These are phyloP conservation scores for Triticum aestivum DNA, from an alignment of 176 grass and related monocot species.

Conservation along the genomic window IWGSC_CS_RefSeq_v2.1 NC_057814.1:590769421-590769920, in stretches of 20 bases:
- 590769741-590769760: conserved; percentile 43
- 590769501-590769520: conserved; percentile 57
- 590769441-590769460: conserved; percentile 53
- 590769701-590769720: conserved; percentile 42
- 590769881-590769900: conserved; percentile 8
- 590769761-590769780: conserved; percentile 41
- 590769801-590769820: conserved; percentile 73
- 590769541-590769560: conserved; percentile 85
- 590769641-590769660: conserved; percentile 45
- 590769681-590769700: conserved; percentile 31
- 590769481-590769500: conserved; percentile 80
- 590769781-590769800: conserved; percentile 65
- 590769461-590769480: conserved; percentile 69
- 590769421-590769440: conserved; percentile 42
- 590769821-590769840: conserved; percentile 98
- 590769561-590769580: conserved; percentile 44
- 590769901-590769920: conserved; percentile 1
- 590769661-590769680: conserved; percentile 32
- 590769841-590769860: conserved; percentile 30
- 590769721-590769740: conserved; percentile 47
- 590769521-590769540: conserved; percentile 61
- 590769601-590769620: conserved; percentile 40
- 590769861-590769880: conserved; percentile 28
- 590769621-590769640: conserved; percentile 41
- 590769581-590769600: conserved; percentile 49